Percentiles rank a stretch among this genome's conserved stretches.
These are phyloP conservation scores for Imleria badia DNA, from an alignment of 768 basidiomycete species.

Conservation along the genomic window DNA sequence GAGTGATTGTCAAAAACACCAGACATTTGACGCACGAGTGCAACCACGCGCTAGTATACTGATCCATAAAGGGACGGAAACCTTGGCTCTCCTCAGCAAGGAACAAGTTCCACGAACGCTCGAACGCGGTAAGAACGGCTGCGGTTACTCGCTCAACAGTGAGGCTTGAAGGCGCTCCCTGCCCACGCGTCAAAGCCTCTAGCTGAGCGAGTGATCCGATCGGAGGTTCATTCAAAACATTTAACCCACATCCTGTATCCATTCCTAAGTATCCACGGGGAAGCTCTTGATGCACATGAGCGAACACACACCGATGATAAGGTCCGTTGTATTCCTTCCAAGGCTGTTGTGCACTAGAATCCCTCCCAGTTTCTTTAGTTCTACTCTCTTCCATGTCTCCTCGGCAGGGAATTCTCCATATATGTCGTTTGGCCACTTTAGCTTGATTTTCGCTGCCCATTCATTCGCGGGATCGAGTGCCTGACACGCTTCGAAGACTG, in stretches of 20 bases:
- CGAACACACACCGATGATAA: conserved; percentile 75
- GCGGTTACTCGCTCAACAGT: conserved; percentile 77
- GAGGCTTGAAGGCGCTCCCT: conserved; percentile 30
- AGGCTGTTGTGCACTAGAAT: conserved; percentile 90
- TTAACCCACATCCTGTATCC: conserved; percentile 78
- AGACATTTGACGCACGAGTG: conserved; percentile 69
- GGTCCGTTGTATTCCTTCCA: conserved; percentile 62
- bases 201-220: conserved; percentile 81
- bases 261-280: not conserved
- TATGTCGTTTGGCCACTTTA: conserved; percentile 98
- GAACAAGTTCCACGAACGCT: conserved; percentile 75
- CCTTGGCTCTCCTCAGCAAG: conserved; percentile 49
- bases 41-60: conserved; percentile 82
- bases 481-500: conserved; percentile 83
- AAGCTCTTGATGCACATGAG: not conserved
- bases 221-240: conserved; percentile 80
- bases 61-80: conserved; percentile 78
- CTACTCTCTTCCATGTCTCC: conserved; percentile 29
- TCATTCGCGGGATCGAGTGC: conserved; percentile 44
- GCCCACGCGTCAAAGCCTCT: conserved; percentile 31
- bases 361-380: conserved; percentile 82
- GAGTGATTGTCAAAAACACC: not conserved
- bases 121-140: conserved; percentile 72
- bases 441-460: conserved; percentile 56
- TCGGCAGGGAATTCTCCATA: conserved; percentile 63